Evolutionary conservation across 2,329 filamentous ascomycete species (phyloP).

Genomic region (Pseudohalonectria lignicola): DNA sequence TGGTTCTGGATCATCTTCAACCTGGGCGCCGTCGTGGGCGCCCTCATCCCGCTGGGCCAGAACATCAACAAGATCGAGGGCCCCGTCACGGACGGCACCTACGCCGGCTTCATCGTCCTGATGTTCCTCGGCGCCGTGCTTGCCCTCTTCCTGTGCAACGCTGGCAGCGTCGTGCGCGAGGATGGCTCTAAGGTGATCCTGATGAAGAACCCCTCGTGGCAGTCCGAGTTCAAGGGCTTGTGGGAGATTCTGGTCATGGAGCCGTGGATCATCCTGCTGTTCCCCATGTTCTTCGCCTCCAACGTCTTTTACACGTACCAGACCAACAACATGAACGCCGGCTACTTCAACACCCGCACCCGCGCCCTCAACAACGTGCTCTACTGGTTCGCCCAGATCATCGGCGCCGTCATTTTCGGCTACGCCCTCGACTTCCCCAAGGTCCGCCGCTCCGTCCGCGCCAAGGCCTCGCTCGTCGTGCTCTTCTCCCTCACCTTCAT

Average conservation of each 20-base stretch:
- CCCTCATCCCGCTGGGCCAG: conserved; percentile 62
- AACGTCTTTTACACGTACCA: conserved; percentile 80
- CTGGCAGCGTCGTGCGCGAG: conserved; percentile 58
- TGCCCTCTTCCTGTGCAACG: conserved; percentile 55
- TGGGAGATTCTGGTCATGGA: conserved; percentile 61
- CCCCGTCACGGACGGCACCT: conserved; percentile 12
- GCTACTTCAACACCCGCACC: conserved; percentile 63
- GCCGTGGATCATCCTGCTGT: conserved; percentile 63
- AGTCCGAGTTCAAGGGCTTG: conserved; percentile 66
- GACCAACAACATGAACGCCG: conserved; percentile 55
- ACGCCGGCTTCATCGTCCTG: conserved; percentile 13
- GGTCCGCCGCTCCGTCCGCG: conserved; percentile 54
- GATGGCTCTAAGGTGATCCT: conserved; percentile 74
- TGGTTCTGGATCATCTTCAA: conserved; percentile 97
- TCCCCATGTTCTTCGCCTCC: conserved; percentile 72
- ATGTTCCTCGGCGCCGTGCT: conserved; percentile 32
- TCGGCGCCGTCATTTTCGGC: conserved; percentile 65
- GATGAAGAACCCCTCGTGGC: conserved; percentile 87
- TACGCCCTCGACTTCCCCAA: conserved; percentile 52
- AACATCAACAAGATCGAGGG: conserved; percentile 27
- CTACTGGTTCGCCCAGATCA: conserved; percentile 72
- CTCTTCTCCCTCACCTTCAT: conserved; percentile 63
- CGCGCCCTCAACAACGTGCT: conserved; percentile 63
- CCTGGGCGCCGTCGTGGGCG: conserved; percentile 77
- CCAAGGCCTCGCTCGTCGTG: conserved; percentile 48